Evolutionary conservation across 1,139 yeast genomes (phyloP).

Genomic region (Geotrichum australiense): DNA sequence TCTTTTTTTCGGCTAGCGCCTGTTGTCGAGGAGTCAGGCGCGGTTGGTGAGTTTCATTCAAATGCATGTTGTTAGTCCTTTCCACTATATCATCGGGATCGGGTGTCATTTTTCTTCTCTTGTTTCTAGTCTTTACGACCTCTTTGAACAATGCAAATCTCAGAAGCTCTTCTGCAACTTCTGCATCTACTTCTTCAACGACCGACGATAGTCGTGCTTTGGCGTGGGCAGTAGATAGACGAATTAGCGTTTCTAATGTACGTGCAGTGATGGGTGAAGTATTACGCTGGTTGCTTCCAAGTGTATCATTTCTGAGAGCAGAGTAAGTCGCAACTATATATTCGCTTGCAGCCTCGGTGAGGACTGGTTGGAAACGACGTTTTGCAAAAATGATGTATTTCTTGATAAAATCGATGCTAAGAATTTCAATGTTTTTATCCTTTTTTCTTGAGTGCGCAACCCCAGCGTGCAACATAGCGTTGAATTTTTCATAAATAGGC

Average conservation of each 20-base stretch:
- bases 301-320: conserved; percentile 73
- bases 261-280: conserved; percentile 97
- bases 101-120: conserved; percentile 30
- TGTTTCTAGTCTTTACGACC: conserved; percentile 34
- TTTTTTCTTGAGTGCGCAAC: conserved; percentile 39
- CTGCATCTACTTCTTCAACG: conserved; percentile 73
- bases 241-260: conserved; percentile 92
- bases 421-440: conserved; percentile 48
- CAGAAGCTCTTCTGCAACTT: conserved; percentile 76
- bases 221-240: conserved; percentile 95
- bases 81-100: conserved; percentile 21
- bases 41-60: conserved; percentile 2
- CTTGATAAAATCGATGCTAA: conserved; percentile 79
- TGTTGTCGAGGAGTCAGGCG: conserved; percentile 22
- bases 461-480: conserved; percentile 78
- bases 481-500: conserved; percentile 73
- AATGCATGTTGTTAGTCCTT: conserved; percentile 19
- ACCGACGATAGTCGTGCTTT: conserved; percentile 76
- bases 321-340: conserved; percentile 77
- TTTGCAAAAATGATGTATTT: conserved; percentile 93
- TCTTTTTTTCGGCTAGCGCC: conserved; percentile 17
- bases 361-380: conserved; percentile 74
- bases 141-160: conserved; percentile 85
- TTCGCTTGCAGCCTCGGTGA: conserved; percentile 72
- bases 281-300: conserved; percentile 63